These are phyloP conservation scores for Trypanosoma mega DNA, from an alignment of 208 protist genomes.

Conservation along the genomic window DNA sequence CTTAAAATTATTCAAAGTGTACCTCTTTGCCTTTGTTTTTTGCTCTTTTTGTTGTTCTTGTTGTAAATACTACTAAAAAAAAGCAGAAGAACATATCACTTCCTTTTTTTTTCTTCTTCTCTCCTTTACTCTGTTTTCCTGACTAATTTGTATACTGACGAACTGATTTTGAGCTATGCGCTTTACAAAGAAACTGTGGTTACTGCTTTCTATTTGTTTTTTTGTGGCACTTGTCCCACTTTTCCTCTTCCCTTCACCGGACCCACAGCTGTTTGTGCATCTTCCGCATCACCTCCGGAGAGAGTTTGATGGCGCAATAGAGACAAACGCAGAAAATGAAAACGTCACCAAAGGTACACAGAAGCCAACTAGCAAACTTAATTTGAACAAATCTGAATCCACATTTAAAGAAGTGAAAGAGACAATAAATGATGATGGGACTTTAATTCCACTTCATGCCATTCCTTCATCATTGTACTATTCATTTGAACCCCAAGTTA, in stretches of 20 bases:
- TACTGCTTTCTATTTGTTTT: neutral
- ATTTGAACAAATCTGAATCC: neutral
- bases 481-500: conserved; percentile 16
- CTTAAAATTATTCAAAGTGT: no score
- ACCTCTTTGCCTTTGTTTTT: no score
- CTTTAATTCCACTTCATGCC: conserved; percentile 10
- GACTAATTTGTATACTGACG: neutral
- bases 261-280: no score
- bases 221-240: neutral
- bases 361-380: no score
- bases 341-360: no score
- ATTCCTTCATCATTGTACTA: conserved; percentile 20
- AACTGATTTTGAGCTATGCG: neutral
- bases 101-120: conserved; percentile 14
- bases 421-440: conserved; percentile 10
- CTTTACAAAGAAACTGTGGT: neutral
- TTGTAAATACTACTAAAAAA: neutral
- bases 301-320: no score
- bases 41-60: neutral
- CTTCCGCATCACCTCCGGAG: no score
- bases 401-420: conserved; percentile 3
- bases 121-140: neutral
- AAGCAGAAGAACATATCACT: conserved; percentile 13
- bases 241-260: neutral
- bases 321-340: no score